Conservation (phyloP, 1,284 basidiomycete genomes). For the Boletellus deceptivus region DNA sequence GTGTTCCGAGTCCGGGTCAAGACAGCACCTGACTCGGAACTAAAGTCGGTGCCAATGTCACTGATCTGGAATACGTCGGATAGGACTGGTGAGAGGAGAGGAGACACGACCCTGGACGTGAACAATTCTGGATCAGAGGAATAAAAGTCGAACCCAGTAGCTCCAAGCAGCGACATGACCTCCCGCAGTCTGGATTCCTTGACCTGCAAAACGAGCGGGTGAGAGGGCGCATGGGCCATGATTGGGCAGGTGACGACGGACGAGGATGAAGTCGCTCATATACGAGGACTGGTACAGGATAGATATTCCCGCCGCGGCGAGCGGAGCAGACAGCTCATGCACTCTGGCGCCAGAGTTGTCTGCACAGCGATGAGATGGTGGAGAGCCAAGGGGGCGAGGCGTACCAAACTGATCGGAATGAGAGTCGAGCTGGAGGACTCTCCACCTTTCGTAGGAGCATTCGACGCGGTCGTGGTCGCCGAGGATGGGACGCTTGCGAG, state of each 20-base stretch:
- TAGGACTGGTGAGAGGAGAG: conserved; percentile 35
- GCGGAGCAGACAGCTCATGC: conserved; percentile 73
- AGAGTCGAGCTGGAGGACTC: conserved; percentile 73
- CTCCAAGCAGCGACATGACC: conserved; percentile 56
- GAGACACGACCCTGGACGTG: conserved; percentile 38
- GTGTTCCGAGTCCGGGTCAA: conserved; percentile 44
- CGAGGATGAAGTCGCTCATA: conserved; percentile 83
- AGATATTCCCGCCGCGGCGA: conserved; percentile 77
- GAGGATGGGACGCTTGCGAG: conserved; percentile 26
- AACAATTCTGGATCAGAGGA: conserved; percentile 49
- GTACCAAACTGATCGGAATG: conserved; percentile 64
- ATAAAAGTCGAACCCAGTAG: conserved; percentile 68
- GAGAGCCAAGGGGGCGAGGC: conserved; percentile 20
- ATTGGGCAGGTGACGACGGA: conserved; percentile 33
- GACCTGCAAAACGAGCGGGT: conserved; percentile 42
- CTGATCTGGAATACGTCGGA: conserved; percentile 39
- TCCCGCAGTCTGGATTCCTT: conserved; percentile 63
- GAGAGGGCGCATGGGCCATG: background rate
- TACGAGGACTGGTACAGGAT: conserved; percentile 86
- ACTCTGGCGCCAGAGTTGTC: conserved; percentile 73
- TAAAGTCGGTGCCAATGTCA: conserved; percentile 37
- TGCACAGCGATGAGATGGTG: conserved; percentile 23
- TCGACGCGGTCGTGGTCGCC: conserved; percentile 52
- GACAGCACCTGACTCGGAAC: conserved; percentile 39
- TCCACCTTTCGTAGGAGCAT: conserved; percentile 69